These are phyloP conservation scores for Myxozyma neotropica DNA, from an alignment of 805 yeast genomes.

Conservation along the genomic window DNA sequence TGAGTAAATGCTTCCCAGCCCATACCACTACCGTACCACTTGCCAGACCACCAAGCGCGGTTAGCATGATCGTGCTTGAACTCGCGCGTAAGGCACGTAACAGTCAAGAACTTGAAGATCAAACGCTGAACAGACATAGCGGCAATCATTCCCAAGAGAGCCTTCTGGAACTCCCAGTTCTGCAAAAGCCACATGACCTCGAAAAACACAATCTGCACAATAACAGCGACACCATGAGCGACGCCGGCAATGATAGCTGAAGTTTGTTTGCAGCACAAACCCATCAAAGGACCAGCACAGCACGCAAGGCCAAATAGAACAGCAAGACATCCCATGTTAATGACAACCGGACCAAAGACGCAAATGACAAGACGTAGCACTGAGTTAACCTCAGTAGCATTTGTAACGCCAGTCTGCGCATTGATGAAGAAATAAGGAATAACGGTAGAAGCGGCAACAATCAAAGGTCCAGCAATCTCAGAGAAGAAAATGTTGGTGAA, in stretches of 20 bases:
- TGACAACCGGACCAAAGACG: constrained; percentile 84
- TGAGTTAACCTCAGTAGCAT: constrained; percentile 54
- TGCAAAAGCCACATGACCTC: constrained; percentile 96
- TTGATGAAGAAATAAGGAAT: constrained; percentile 79
- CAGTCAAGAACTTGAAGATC: constrained; percentile 80
- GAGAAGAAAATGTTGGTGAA: constrained; percentile 76
- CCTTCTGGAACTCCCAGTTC: constrained; percentile 85
- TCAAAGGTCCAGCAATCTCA: constrained; percentile 72
- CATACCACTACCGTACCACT: constrained; percentile 94
- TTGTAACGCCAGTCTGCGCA: constrained; percentile 78
- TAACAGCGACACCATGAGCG: constrained; percentile 93
- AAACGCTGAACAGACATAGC: constrained; percentile 86
- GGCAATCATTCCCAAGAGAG: constrained; percentile 82
- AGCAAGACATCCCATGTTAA: constrained; percentile 82
- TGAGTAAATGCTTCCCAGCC: constrained; percentile 95
- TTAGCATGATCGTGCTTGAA: constrained; percentile 93
- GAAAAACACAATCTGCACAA: constrained; percentile 83
- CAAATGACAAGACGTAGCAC: constrained; percentile 60
- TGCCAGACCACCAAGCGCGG: constrained; percentile 99
- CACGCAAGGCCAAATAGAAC: constrained; percentile 83
- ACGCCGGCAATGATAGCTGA: constrained; percentile 94
- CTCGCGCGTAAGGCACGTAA: constrained; percentile 84
- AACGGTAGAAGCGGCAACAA: constrained; percentile 68
- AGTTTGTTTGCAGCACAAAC: constrained; percentile 94
- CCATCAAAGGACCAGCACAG: constrained; percentile 95